Conservation (phyloP, 371 early-diverging fungal species). For the Mucor lusitanicus region DNA sequence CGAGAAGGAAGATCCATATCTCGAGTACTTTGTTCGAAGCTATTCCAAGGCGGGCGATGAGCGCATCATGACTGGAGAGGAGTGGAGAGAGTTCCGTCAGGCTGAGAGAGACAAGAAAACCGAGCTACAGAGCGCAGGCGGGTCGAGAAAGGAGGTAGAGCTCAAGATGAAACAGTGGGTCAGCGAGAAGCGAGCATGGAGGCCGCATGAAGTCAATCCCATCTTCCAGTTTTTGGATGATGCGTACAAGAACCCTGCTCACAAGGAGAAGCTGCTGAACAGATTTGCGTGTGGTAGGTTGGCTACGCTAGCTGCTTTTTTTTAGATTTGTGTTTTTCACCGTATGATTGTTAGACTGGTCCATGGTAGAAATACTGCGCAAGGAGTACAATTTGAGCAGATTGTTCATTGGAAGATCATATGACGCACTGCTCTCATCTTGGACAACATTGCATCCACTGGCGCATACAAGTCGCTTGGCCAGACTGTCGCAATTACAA, state of each 20-base stretch:
- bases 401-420: conserved; percentile 53
- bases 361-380: conserved; percentile 42
- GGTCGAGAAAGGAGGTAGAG: background rate
- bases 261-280: conserved; percentile 39
- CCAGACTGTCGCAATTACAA: conserved; percentile 51
- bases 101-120: background rate
- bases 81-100: background rate
- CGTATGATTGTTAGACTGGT: conserved; percentile 37
- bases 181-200: background rate
- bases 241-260: conserved; percentile 41
- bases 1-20: conserved; percentile 49
- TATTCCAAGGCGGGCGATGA: conserved; percentile 36
- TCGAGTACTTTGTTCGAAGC: conserved; percentile 59
- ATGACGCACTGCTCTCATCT: conserved; percentile 48
- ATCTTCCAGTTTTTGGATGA: conserved; percentile 50
- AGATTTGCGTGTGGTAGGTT: conserved; percentile 57
- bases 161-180: background rate
- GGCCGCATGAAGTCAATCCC: conserved; percentile 51
- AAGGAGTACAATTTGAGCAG: conserved; percentile 55
- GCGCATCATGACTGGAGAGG: background rate
- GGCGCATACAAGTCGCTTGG: conserved; percentile 49
- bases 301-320: background rate
- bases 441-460: conserved; percentile 63
- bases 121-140: background rate
- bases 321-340: background rate